Base-by-base conservation (phyloP, 768 basidiomycete species). In the Tubosaeta sp. region DNA sequence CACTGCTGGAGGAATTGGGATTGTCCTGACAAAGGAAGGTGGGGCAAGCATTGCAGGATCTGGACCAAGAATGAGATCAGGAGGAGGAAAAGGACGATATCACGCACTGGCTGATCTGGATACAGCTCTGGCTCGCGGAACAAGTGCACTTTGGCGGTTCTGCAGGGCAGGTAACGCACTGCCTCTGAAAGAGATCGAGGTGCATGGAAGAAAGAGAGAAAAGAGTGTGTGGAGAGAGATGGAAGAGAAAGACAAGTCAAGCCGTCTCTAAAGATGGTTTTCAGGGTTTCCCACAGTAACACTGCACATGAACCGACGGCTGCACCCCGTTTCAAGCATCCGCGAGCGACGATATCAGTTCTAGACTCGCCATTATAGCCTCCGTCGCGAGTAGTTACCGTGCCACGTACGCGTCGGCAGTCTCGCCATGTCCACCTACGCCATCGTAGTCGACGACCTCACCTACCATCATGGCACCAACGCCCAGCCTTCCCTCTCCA, bases 41-140 rank as follows among this genome's bases (percentile, higher is more conserved):
- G 12, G 73, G 64, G 59, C 88, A 90, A 1, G 69, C 68, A 36
- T 64, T 59, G 60, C 88, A 90, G 46, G 73, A 74, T 72, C 87
- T 90, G 19, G 40, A 40, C 2, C 4, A 31, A 43, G 16, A 38
- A 38, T 54, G 10, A 54, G 54, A 49, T 46, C 32, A 44, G 44
- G 34, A 38, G 22, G 21, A 51, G n/a, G 39, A 43, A 19, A n/a
- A 24, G 22, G 24, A 13, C 31, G 36, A 39, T 25, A 27, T 16
- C 3, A 72, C 76, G 29, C 34, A 86, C 88, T 79, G 78, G 63
- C 73, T 77, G 52, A 81, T 83, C 54, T 76, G 73, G 51, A 83
- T 61, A 64, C 88, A 90, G 16, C 71, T 71, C 68, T 89, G 69
- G 63, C 73, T 71, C 9, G 76, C 54, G 34, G 67, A 58, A 58